Conservation (phyloP, 2,329 filamentous ascomycete genomes). For the Aspergillus fischeri region DNA sequence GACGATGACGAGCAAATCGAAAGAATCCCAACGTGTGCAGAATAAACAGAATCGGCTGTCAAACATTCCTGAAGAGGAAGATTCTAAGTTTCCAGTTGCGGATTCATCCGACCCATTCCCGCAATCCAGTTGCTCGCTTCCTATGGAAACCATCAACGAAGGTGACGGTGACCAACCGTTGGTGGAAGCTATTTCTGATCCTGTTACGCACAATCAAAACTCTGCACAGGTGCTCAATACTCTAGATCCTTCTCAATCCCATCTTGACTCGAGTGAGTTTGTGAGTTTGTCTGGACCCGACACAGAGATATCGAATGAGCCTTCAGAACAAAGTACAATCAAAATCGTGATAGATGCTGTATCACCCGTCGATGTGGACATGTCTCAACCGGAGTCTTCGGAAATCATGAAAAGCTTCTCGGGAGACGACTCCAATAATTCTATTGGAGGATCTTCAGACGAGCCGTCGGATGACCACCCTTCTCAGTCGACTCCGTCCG, state of each 20-base stretch:
- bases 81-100: neutral
- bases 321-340: neutral
- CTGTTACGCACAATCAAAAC: neutral
- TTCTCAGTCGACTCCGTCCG: neutral
- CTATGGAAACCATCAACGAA: conserved; percentile 23
- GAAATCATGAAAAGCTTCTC: neutral
- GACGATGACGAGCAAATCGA: conserved; percentile 4
- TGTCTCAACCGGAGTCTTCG: neutral
- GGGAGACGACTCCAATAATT: neutral
- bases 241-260: neutral
- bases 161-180: conserved; percentile 9
- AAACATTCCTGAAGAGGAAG: neutral
- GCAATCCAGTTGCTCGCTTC: conserved; percentile 8
- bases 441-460: neutral
- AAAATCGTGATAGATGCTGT: neutral
- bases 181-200: neutral
- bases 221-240: neutral
- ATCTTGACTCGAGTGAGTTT: neutral
- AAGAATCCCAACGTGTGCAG: neutral
- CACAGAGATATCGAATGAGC: neutral
- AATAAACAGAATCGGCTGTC: neutral
- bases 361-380: neutral
- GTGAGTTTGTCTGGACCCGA: neutral
- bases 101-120: conserved; percentile 1
- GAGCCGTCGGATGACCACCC: neutral